Evolutionary conservation across 73 alveolate genomes (phyloP), one percentile per base, ranked within the genome.

Genomic region (Paramecium caudatum): DNA sequence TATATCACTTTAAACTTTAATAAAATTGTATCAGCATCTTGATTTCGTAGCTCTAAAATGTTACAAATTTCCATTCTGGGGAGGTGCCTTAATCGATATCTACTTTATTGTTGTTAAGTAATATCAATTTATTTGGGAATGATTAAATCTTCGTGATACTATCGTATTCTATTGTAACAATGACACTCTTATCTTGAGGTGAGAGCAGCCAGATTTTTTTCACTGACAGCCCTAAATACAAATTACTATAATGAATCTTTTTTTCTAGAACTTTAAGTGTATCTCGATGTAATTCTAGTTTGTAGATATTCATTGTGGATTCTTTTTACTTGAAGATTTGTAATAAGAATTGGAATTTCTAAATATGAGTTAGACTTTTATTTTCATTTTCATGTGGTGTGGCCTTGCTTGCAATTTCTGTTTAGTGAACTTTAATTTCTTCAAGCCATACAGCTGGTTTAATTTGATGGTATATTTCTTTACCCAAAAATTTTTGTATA

Each of bases 81-180:
- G n/a, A n/a, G n/a, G n/a, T n/a, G n/a, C n/a, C n/a, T n/a, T n/a
- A n/a, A n/a, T n/a, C n/a, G n/a, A n/a, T n/a, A n/a, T n/a, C n/a
- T n/a, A n/a, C n/a, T 1, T 55, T 55, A 5, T 5, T 12, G 9
- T 55, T 55, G 0, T 37, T 55, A 0, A 0, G 46, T 19, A 55
- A 27, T 10, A 55, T 43, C 30, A 55, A 55, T 10, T 55, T 55
- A 55, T 55, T 55, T 27, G 80, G 80, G n/a, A 55, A 55, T 27
- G 80, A 55, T 55, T 23, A 8, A 10, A 55, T 55, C 4, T 55
- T 55, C 3, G 23, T 23, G 17, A 55, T 55, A 7, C 30, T 43
- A 10, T 55, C 0, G 17, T 55, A 55, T 27, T 17, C 3, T 0
- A 55, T 55, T 55, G 23, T 21, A 1, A 27, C 8, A 5, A 55